Evolutionary conservation across 2,329 filamentous ascomycete genomes (phyloP).

Genomic region (Scedosporium boydii): DNA sequence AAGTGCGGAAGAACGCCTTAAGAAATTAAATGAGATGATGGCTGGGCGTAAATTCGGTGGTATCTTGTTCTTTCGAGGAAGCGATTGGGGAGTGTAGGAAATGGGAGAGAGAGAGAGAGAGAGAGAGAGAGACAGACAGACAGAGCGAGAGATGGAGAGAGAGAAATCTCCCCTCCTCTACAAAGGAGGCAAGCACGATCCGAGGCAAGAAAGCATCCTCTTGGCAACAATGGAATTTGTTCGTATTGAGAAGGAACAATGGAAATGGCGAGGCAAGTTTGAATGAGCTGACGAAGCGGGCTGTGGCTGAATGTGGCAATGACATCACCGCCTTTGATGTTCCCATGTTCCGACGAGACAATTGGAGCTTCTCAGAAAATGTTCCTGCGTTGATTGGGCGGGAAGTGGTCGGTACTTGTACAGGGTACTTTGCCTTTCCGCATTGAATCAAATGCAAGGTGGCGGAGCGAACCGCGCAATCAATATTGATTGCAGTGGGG

Average conservation of each 20-base stretch:
- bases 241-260: background rate
- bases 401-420: background rate
- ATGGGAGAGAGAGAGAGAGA: background rate
- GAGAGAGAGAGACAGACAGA: background rate
- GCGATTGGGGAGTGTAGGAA: background rate
- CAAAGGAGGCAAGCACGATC: too few relatives aligned
- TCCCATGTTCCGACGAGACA: background rate
- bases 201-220: background rate
- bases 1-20: too few relatives aligned
- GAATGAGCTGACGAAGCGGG: background rate
- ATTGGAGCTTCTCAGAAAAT: background rate
- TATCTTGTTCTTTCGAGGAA: background rate
- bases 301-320: conserved; percentile 1
- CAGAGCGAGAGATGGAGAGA: background rate
- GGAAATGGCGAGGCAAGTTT: background rate
- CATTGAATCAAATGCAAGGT: background rate
- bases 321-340: background rate
- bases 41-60: background rate
- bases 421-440: too few relatives aligned
- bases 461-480: conserved; percentile 1
- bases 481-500: background rate
- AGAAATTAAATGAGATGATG: too few relatives aligned
- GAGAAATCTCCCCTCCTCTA: background rate
- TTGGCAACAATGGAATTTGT: too few relatives aligned
- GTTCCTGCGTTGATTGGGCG: background rate